Base-by-base conservation (phyloP, 2,329 filamentous ascomycete species). In the Aureobasidium mangrovei region DNA sequence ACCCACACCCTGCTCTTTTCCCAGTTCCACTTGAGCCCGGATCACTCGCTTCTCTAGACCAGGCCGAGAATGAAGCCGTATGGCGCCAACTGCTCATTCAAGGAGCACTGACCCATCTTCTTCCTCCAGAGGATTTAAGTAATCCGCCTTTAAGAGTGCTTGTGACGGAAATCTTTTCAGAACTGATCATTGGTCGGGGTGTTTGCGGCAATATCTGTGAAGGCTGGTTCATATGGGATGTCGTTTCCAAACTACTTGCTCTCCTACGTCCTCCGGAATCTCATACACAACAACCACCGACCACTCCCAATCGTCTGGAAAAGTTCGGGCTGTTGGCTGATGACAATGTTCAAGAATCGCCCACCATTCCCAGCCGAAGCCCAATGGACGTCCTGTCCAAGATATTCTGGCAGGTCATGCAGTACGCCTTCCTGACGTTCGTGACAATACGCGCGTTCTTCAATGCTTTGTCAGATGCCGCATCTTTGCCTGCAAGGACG, bases 1-100 rank as follows among this genome's bases (percentile, higher is more conserved):
- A 82, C 64, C 89, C 91, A 54, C 80, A 95, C 63, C 88, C 88
- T 56, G 84, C 86, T 41, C 75, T 96, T 49, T 86, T 83, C 32
- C 91, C 91, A 7, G 80, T 91, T 33, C 90, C 89, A 33, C 72
- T 76, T 44, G 74, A 80, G 58, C 70, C 76, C 28, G 69, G 72
- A 26, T 77, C 76, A 41, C 67, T 77, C 44, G 59, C 59, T 39
- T 48, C 54, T 18, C 33, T 47, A 28, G 58, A 59, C 8, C 90
- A 95, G 72, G 74, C 76, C 55, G 80, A 85, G 58, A 91, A 90
- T 64, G 93, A 97, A 72, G 77, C 78, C 28, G 77, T 82, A 43
- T 97, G 96, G 75, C 86, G 91, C 62, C 88, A 95, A 65, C 75
- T 97, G 55, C 77, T 97, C n/a, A 85, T 91, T 12, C 84, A 91